These are phyloP conservation scores for Avena insularis DNA, from an alignment of 176 grass and related monocot genomes.

Conservation along the genomic window DNA sequence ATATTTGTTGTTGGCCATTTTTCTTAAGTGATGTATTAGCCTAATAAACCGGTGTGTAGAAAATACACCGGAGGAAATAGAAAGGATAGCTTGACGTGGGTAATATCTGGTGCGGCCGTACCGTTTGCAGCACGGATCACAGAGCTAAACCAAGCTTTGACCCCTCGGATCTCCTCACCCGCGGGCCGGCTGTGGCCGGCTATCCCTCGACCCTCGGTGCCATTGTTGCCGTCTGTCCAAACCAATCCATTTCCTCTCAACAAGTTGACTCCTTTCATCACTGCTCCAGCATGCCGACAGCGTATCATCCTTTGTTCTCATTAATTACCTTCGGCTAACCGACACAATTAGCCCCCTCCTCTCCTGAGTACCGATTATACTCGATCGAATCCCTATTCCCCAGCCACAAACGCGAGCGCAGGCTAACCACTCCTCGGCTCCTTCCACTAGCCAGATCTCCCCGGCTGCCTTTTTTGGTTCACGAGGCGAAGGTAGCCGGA, in stretches of 20 bases:
- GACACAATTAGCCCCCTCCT: neutral
- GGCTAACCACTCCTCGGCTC: neutral
- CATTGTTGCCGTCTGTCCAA: neutral
- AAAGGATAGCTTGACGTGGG: too few species aligned
- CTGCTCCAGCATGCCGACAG: neutral
- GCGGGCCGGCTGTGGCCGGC: too few species aligned
- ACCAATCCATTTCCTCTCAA: neutral
- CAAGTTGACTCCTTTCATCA: neutral
- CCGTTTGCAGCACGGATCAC: too few species aligned
- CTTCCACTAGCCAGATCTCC: conserved; percentile 1
- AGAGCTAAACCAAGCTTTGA: too few species aligned
- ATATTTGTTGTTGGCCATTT: too few species aligned
- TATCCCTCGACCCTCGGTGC: too few species aligned
- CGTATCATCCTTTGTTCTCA: neutral
- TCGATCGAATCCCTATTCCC: neutral
- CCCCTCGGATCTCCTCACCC: too few species aligned
- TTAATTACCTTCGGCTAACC: conserved; percentile 2
- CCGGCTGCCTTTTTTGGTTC: neutral
- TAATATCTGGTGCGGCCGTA: too few species aligned
- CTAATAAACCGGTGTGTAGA: too few species aligned
- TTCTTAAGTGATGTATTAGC: too few species aligned
- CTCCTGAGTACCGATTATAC: neutral
- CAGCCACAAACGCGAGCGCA: neutral
- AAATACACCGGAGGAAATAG: too few species aligned
- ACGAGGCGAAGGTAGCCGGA: neutral